Percentiles rank a stretch among this genome's conserved stretches.
phyloP scores from a whole-genome alignment of 2,329 filamentous ascomycete species.

The Drechmeria coniospora region DNA sequence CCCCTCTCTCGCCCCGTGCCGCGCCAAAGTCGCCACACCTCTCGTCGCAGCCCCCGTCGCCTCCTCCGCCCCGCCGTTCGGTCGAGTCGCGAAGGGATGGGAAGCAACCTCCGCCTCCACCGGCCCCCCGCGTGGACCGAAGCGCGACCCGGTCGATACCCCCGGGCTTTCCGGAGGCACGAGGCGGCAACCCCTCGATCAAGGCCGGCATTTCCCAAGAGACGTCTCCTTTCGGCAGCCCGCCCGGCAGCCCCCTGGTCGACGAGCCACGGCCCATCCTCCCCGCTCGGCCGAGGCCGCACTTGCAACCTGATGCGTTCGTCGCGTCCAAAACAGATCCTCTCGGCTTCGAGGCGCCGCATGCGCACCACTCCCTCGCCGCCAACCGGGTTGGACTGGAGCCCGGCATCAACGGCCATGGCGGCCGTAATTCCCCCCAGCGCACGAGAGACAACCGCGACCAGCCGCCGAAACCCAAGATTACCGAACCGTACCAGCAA shows the following conservation, averaged over 20 bases:
- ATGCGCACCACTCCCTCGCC: constrained; percentile 32
- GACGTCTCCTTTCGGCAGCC: constrained; percentile 74
- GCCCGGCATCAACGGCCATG: constrained; percentile 23
- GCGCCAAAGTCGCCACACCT: constrained; percentile 29
- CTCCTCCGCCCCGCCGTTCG: constrained; percentile 48
- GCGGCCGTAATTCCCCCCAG: constrained; percentile 22
- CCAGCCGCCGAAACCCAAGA: constrained; percentile 34
- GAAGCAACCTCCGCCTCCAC: constrained; percentile 44
- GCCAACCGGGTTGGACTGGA: constrained; percentile 29
- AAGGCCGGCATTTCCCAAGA: constrained; percentile 17
- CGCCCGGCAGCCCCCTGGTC: constrained; percentile 55
- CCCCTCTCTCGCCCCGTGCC: constrained; percentile 26
- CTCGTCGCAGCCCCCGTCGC: constrained; percentile 41
- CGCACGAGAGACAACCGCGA: constrained; percentile 28
- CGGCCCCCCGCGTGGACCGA: constrained; percentile 69
- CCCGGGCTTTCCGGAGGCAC: constrained; percentile 4
- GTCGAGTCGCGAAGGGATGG: constrained; percentile 36
- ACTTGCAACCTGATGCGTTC: constrained; percentile 9
- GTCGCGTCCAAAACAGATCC: constrained; percentile 9
- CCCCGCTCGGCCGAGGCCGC: constrained; percentile 34
- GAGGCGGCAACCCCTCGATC: constrained; percentile 3
- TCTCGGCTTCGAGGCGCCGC: constrained; percentile 32
- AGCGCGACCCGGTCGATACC: constrained; percentile 15
- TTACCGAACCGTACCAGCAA: no score
- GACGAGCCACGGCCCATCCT: constrained; percentile 34